Conservation (phyloP, 352 stramenopile species). For the Phytophthora agathidicida region DNA sequence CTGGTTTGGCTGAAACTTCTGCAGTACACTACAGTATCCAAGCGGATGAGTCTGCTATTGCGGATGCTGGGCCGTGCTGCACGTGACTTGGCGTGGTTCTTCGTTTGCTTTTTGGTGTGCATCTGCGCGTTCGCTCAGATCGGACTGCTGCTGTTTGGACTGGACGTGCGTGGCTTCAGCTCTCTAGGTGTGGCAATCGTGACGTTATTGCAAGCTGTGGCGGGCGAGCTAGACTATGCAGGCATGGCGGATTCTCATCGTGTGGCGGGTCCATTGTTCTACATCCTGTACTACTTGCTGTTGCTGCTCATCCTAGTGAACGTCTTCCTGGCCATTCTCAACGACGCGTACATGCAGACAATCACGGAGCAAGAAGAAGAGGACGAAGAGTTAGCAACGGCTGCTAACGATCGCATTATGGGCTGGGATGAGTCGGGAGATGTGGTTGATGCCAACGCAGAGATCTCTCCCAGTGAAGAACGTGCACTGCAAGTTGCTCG, state of each 20-base stretch:
- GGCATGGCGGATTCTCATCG: conserved; percentile 48
- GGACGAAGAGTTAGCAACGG: conserved; percentile 38
- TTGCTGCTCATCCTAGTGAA: conserved; percentile 76
- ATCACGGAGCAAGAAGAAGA: conserved; percentile 71
- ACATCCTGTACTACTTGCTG: conserved; percentile 73
- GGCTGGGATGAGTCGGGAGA: conserved; percentile 32
- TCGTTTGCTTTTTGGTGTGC: conserved; percentile 63
- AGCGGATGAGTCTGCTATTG: conserved; percentile 66
- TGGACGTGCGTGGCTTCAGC: conserved; percentile 58
- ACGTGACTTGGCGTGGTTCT: conserved; percentile 61
- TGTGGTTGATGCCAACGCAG: conserved; percentile 30
- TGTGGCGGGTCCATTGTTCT: conserved; percentile 68
- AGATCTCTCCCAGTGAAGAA: conserved; percentile 35
- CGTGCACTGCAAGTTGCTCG: conserved; percentile 23
- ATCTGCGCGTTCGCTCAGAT: conserved; percentile 73
- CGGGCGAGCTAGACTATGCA: conserved; percentile 60
- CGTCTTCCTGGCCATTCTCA: conserved; percentile 77
- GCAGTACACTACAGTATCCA: conserved; percentile 73
- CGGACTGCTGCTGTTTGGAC: conserved; percentile 64
- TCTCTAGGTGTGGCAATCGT: conserved; percentile 57
- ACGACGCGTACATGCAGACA: conserved; percentile 77
- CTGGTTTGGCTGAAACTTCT: conserved; percentile 70
- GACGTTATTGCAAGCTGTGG: conserved; percentile 66
- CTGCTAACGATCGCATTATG: conserved; percentile 14
- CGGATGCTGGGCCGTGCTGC: conserved; percentile 56